Evolutionary conservation across 1,284 basidiomycete genomes (phyloP), one percentile per base, ranked within the genome.

Genomic region (Austroboletus rostrupii): DNA sequence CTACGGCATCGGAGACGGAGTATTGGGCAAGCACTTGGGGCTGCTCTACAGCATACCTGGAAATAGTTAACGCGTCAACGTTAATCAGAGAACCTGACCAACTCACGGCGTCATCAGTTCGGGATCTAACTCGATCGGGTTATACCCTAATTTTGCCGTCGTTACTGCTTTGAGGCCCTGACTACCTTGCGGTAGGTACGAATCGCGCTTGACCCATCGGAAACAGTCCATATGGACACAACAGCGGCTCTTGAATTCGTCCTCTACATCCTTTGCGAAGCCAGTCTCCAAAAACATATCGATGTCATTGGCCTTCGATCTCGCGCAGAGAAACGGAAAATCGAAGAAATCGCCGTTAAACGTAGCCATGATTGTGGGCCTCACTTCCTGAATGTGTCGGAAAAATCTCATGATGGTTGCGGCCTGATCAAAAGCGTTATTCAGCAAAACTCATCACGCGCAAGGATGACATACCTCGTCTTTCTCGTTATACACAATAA

Each of bases 281-380:
- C 97, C 97, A 1, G 83, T 98, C 73, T 98, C 95, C 37, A 90
- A 75, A 67, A 92, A 94, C 92, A 99, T 96, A 71, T 95, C 93
- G 61, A 99, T 90, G 0, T 94, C 95, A 62, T 97, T 94, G 1
- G 80, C 79, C 57, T 87, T 87, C 1, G 95, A 80, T 10, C 96
- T 80, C 0, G 91, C 90, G 53, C 86, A 87, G n/a, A 99, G 84
- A 70, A 98, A 99, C 0, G 97, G 97, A 60, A 99, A 99, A 79
- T 99, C 97, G 80, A 99, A 99, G 61, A 92, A 94, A 74, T 99
- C 97, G 47, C 97, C 97, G 82, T 99, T 99, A 69, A 97, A 99
- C 0, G 95, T 98, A 11, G 94, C 95, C 69, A 99, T 94, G 43
- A 99, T 93, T 0, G 96, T 99, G 1, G 97, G 97, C 55, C 89